Evolutionary conservation across 768 basidiomycete species (phyloP), one percentile per base, ranked within the genome.

Genomic region (Porphyrellus cyaneotinctus): DNA sequence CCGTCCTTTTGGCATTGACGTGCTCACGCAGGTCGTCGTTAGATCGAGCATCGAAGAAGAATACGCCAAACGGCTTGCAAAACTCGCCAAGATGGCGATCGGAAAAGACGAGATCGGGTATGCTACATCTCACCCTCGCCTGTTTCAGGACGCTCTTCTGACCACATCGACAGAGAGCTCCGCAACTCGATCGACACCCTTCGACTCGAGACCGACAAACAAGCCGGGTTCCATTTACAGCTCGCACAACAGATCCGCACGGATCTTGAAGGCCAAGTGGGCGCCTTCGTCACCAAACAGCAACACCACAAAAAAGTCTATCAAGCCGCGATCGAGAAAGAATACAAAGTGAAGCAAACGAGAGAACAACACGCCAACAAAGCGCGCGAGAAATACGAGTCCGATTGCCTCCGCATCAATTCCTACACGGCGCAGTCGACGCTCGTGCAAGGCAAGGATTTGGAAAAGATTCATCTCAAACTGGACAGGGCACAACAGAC

Each of bases 101-200:
- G 95, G 95, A 37, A 81, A 80, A 61, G 95, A 97, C 68, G 97
- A 97, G 72, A 90, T 94, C 58, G 95, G 94, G 93, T 94, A 68
- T 64, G 88, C 18, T 2, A 13, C 30, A 23, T 46, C 15, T 6
- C n/a, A n/a, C n/a, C 12, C 11, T 18, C 41, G 38, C 26, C 12
- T 10, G 10, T 22, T 20, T 22, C n/a, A 20, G 8, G 11, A 6
- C 37, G 18, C 11, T 36, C 20, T 18, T 52, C 51, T 61, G 37
- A 61, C 53, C 43, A 5, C 38, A 23, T 32, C 35, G 30, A 55
- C 70, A 94, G 93, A 43, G 92, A 95, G 56, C 74, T 95, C 9
- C 84, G 89, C 31, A 82, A 80, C 58, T 84, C 90, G 2, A 70
- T 98, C 26, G 88, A 95, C 59, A 87, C 85, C 0, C 71, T 97